Evolutionary conservation across 1,139 yeast genomes (phyloP).

Genomic region (Kodamaea alishanica): DNA sequence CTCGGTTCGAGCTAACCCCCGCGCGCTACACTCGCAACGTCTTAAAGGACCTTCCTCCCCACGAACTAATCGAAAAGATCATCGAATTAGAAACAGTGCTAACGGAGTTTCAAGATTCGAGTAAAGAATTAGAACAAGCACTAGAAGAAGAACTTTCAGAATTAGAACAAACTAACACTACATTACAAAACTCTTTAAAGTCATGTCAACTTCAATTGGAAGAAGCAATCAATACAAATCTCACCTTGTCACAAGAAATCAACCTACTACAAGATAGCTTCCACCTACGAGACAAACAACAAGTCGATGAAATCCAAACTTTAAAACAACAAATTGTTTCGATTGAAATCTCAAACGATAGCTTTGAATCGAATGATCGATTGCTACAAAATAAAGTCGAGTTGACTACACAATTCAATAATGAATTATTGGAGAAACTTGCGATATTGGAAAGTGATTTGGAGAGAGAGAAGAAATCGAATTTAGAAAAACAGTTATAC

Average conservation of each 20-base stretch:
- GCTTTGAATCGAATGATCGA: conserved; percentile 40
- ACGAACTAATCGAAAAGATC: conserved; percentile 28
- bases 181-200: conserved; percentile 17
- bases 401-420: conserved; percentile 35
- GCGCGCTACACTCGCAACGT: conserved; percentile 13
- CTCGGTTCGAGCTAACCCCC: conserved; percentile 9
- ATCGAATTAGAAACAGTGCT: conserved; percentile 37
- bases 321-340: conserved; percentile 35
- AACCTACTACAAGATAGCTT: conserved; percentile 20
- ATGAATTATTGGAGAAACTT: conserved; percentile 39
- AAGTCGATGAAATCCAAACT: conserved; percentile 19
- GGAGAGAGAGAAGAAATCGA: conserved; percentile 30
- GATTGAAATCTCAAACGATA: conserved; percentile 41
- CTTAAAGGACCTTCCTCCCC: conserved; percentile 20
- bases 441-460: conserved; percentile 43
- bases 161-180: conserved; percentile 26
- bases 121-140: conserved; percentile 43
- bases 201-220: conserved; percentile 15
- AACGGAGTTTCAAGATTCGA: conserved; percentile 41
- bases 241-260: conserved; percentile 21
- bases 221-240: conserved; percentile 12
- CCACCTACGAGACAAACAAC: conserved; percentile 14
- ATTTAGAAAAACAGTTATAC: conserved; percentile 30
- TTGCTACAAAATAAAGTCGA: conserved; percentile 31
- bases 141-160: conserved; percentile 41